Percentiles rank a stretch among this genome's conserved stretches.
These are phyloP conservation scores for Penicillium corylophilum DNA, from an alignment of 2,329 filamentous ascomycete species.

Conservation along the genomic window DNA sequence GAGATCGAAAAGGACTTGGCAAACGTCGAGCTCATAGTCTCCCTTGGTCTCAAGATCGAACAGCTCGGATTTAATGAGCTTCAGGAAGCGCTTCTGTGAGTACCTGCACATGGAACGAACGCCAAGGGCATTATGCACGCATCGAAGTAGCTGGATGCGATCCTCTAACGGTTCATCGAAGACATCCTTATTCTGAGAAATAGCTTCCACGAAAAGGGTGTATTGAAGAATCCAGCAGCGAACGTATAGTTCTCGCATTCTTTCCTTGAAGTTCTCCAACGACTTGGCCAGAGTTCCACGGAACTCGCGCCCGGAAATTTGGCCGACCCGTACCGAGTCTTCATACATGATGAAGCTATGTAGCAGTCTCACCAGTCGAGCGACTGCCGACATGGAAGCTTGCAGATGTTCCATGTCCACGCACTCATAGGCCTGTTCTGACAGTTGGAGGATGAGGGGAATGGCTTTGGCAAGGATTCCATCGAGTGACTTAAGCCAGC, in stretches of 20 bases:
- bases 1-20: conserved; percentile 79
- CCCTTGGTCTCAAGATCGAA: conserved; percentile 72
- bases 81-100: conserved; percentile 83
- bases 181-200: conserved; percentile 62
- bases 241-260: conserved; percentile 82
- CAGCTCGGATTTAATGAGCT: conserved; percentile 83
- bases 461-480: conserved; percentile 71
- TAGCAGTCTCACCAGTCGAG: conserved; percentile 69
- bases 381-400: conserved; percentile 69
- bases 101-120: conserved; percentile 80
- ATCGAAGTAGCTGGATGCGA: conserved; percentile 73
- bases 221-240: conserved; percentile 88
- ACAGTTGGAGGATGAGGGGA: conserved; percentile 66
- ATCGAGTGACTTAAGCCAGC: conserved; percentile 75
- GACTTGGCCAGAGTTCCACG: conserved; percentile 48
- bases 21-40: conserved; percentile 82
- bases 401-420: conserved; percentile 76
- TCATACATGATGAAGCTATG: conserved; percentile 80
- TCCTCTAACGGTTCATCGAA: conserved; percentile 70
- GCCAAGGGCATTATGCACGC: conserved; percentile 80
- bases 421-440: conserved; percentile 70
- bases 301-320: conserved; percentile 61
- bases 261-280: conserved; percentile 57
- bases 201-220: conserved; percentile 71
- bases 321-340: conserved; percentile 78